Base-by-base conservation (phyloP, 1,139 yeast genomes). In the Yarrowia galli region DNA sequence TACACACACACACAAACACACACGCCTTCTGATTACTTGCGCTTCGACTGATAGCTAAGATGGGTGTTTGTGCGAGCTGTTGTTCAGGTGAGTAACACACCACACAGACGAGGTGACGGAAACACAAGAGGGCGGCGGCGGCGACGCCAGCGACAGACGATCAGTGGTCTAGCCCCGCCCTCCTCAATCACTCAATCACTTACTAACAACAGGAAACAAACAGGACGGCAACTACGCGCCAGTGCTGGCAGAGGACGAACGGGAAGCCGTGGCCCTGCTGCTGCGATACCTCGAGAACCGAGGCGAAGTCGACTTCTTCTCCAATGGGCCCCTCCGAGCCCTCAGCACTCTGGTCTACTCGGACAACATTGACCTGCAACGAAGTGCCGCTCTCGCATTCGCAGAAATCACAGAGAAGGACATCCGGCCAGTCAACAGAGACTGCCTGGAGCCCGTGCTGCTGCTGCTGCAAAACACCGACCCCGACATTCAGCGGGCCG, bases 301-400 rank as follows among this genome's bases (percentile, higher is more conserved):
- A 65, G 85, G 89, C 20, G 97, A 91, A 67, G 93, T 91, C 68
- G 98, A 95, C 79, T 92, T 96, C 75, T 95, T 93, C 80, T 75
- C 79, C 67, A 79, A 79, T 61, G 89, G 95, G 60, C 96, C 96
- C 71, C 82, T 95, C 68, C 85, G 91, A 72, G 98, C 99, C 3
- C 83, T 95, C 71, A 89, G 96, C 69, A 95, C 98, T 0, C 84
- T 95, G 75, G 99, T 95, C 5, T 92, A 95, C 77, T 91, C 97
- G 1, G 98, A 95, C 74, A 95, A 95, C 76, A 87, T 95, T 73
- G 98, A 95, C 77, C 84, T 95, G 70, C 98, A 95, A 79, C 87
- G 99, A 75, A 91, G 97, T 77, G 99, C 99, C 2, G 99, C 99
- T 9, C 84, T 95, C 74, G 99, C 99, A 15, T 95, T 95, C 83